These are phyloP conservation scores for Datisca glomerata DNA, from an alignment of 306 rosid species.

Conservation along the genomic window DNA sequence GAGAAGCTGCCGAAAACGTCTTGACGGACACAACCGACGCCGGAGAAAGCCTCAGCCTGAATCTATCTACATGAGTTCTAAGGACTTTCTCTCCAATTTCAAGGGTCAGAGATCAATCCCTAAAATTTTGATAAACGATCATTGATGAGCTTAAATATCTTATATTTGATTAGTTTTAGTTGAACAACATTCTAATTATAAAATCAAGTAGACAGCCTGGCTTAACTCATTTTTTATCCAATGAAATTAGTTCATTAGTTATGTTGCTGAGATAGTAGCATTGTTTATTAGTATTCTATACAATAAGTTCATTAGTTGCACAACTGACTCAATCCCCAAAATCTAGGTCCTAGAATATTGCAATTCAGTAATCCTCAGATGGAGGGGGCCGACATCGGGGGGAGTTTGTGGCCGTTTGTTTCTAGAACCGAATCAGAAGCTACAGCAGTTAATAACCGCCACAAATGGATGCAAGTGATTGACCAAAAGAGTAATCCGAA, in stretches of 20 bases:
- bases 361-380: conserved; percentile 57
- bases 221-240: too few species aligned
- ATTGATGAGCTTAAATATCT: too few species aligned
- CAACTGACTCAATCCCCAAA: too few species aligned
- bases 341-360: conserved; percentile 67
- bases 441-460: conserved; percentile 22
- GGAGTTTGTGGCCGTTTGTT: conserved; percentile 40
- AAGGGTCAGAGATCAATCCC: conserved; percentile 34
- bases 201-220: too few species aligned
- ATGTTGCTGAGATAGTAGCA: background rate
- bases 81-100: conserved; percentile 23
- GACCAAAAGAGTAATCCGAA: conserved; percentile 18
- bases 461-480: conserved; percentile 13
- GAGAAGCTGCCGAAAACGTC: conserved; percentile 61
- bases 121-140: too few species aligned
- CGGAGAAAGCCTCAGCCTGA: conserved; percentile 51
- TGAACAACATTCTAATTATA: too few species aligned
- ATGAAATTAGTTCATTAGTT: too few species aligned
- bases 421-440: conserved; percentile 35
- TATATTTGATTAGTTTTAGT: too few species aligned
- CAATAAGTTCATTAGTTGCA: too few species aligned
- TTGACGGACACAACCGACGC: conserved; percentile 57
- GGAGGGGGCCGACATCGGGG: conserved; percentile 29
- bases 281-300: too few species aligned
- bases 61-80: conserved; percentile 23